phyloP scores from a whole-genome alignment of 75 land plant genomes.

The Picea glauca region DNA sequence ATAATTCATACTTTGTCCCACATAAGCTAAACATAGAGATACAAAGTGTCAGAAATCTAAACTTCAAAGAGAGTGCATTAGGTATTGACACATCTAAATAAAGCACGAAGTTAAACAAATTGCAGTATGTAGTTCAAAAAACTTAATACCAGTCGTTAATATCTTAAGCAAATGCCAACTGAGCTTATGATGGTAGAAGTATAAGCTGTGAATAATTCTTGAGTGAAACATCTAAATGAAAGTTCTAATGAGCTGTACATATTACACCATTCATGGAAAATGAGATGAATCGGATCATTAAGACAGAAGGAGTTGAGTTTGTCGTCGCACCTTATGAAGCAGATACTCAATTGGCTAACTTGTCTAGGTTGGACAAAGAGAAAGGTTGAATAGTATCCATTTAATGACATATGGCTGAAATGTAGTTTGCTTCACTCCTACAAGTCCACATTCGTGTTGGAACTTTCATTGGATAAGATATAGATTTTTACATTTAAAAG shows the following conservation, averaged over 20 bases:
- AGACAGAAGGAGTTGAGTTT: slow-evolving; percentile 57
- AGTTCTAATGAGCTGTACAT: not conserved
- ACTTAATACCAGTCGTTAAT: not conserved
- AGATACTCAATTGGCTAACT: slow-evolving; percentile 81
- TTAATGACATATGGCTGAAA: slow-evolving; percentile 77
- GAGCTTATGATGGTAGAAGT: not conserved
- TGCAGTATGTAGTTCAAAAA: not conserved
- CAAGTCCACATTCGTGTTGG: not conserved
- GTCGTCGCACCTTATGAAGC: slow-evolving; percentile 97
- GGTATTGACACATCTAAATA: too few species aligned
- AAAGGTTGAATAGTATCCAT: slow-evolving; percentile 69
- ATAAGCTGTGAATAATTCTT: slow-evolving; percentile 58
- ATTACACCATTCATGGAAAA: not conserved
- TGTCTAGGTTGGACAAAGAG: slow-evolving; percentile 41
- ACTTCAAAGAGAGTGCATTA: too few species aligned
- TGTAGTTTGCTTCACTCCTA: slow-evolving; percentile 15
- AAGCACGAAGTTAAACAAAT: too few species aligned
- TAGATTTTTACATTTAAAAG: not conserved
- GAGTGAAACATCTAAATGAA: slow-evolving; percentile 41
- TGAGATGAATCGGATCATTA: slow-evolving; percentile 44
- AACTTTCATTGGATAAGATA: not conserved
- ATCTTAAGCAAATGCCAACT: not conserved
- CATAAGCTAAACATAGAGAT: too few species aligned
- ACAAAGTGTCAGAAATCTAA: too few species aligned
- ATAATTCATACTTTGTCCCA: too few species aligned